A percentile compares a stretch with the other conserved stretches of the same genome.
phyloP scores from a whole-genome alignment of 2,329 filamentous ascomycete genomes.

The Trichophyton equinum region DNA sequence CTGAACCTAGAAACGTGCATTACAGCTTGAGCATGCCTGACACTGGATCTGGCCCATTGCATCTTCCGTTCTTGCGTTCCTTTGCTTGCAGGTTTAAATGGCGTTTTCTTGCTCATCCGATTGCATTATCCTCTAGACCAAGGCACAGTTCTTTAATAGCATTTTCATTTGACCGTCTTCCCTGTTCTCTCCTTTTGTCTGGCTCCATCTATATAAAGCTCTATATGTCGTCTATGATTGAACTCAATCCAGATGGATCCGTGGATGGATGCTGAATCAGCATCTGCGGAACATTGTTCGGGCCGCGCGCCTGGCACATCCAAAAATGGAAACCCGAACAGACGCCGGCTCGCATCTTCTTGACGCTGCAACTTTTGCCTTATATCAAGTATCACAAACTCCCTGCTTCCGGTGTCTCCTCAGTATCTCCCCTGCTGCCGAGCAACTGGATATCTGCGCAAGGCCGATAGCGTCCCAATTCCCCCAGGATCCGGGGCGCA shows the following conservation, averaged over 20 bases:
- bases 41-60: background rate
- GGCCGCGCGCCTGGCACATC: background rate
- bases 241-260: background rate
- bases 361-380: background rate
- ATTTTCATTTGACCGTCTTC: background rate
- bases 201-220: background rate
- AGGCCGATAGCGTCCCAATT: background rate
- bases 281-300: background rate
- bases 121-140: background rate
- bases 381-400: constrained; percentile 1
- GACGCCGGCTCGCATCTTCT: background rate
- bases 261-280: background rate
- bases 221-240: background rate
- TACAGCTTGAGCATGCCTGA: background rate
- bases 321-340: background rate
- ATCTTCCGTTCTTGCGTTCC: background rate
- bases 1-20: background rate
- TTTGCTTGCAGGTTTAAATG: background rate
- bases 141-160: background rate
- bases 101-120: background rate
- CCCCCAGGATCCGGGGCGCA: background rate
- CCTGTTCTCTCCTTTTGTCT: background rate
- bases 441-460: background rate
- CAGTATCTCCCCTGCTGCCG: background rate
- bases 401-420: background rate